A percentile compares a stretch with the other conserved stretches of the same genome.
These are phyloP conservation scores for Talaromyces sp. DNA, from an alignment of 2,329 filamentous ascomycete genomes.

Conservation along the genomic window DNA sequence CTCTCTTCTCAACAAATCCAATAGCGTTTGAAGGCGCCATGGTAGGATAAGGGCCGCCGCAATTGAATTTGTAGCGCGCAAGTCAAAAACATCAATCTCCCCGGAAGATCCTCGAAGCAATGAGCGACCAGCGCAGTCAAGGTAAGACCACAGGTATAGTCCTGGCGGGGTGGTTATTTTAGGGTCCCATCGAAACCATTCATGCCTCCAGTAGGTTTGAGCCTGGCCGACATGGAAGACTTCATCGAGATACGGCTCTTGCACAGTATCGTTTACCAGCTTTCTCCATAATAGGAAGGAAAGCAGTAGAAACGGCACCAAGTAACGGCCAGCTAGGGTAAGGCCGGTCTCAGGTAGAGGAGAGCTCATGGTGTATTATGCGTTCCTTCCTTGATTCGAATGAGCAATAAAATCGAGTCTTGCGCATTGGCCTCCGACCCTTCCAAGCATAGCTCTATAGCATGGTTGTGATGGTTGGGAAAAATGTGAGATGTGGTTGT, in stretches of 20 bases:
- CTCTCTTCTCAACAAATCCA: slow-evolving; percentile 44
- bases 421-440: not conserved
- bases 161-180: slow-evolving; percentile 97
- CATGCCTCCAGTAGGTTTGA: slow-evolving; percentile 73
- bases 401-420: not conserved
- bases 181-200: slow-evolving; percentile 78
- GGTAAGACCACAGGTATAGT: slow-evolving; percentile 58
- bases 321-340: slow-evolving; percentile 33
- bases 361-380: slow-evolving; percentile 26
- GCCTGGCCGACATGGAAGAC: slow-evolving; percentile 75
- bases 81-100: slow-evolving; percentile 29
- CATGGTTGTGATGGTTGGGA: slow-evolving; percentile 6
- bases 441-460: not conserved
- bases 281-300: slow-evolving; percentile 38
- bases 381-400: not conserved
- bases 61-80: slow-evolving; percentile 36
- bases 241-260: slow-evolving; percentile 55
- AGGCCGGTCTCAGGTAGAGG: slow-evolving; percentile 27
- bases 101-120: slow-evolving; percentile 26
- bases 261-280: slow-evolving; percentile 46
- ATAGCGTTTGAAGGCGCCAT: slow-evolving; percentile 49
- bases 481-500: slow-evolving; percentile 9
- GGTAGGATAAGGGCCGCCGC: slow-evolving; percentile 37
- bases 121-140: slow-evolving; percentile 23
- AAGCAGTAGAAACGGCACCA: slow-evolving; percentile 31